Evolutionary conservation across 495 filamentous ascomycete species (phyloP).

Genomic region (Astrothelium subdiscretum): DNA sequence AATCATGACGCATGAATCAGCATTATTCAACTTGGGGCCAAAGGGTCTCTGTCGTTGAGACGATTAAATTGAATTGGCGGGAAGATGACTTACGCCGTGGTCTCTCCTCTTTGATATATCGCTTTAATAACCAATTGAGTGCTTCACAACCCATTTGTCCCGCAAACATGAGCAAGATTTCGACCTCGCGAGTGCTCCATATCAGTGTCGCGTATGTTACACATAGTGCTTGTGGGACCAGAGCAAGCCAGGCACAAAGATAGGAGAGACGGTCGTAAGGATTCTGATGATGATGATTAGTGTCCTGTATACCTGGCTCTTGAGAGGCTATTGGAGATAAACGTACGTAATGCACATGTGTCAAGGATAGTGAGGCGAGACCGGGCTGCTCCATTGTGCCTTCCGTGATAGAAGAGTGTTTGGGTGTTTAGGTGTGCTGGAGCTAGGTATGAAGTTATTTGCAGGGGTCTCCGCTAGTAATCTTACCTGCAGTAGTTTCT

Average conservation of each 20-base stretch:
- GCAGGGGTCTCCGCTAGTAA: not conserved
- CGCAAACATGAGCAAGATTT: constrained; percentile 79
- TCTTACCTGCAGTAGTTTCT: not conserved
- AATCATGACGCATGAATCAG: not conserved
- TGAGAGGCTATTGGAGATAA: not conserved
- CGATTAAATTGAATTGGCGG: not conserved
- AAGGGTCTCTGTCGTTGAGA: no score
- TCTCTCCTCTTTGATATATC: constrained; percentile 82
- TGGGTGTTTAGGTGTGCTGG: not conserved
- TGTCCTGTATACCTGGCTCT: not conserved
- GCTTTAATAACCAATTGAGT: constrained; percentile 83
- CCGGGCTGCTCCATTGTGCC: constrained; percentile 43
- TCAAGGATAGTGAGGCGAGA: constrained; percentile 80
- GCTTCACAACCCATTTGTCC: constrained; percentile 90
- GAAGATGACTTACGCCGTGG: constrained; percentile 48
- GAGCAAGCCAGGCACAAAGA: constrained; percentile 82
- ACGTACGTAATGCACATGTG: constrained; percentile 89
- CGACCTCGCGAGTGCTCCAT: constrained; percentile 81
- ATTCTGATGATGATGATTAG: constrained; percentile 45
- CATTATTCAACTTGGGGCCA: not conserved
- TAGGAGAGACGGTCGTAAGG: constrained; percentile 75
- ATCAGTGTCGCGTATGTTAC: constrained; percentile 80
- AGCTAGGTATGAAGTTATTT: not conserved
- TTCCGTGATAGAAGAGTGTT: not conserved
- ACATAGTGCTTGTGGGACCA: constrained; percentile 82